Evolutionary conservation across 768 basidiomycete genomes (phyloP), one percentile per base, ranked within the genome.

Genomic region (Amanita pallidorosea): DNA sequence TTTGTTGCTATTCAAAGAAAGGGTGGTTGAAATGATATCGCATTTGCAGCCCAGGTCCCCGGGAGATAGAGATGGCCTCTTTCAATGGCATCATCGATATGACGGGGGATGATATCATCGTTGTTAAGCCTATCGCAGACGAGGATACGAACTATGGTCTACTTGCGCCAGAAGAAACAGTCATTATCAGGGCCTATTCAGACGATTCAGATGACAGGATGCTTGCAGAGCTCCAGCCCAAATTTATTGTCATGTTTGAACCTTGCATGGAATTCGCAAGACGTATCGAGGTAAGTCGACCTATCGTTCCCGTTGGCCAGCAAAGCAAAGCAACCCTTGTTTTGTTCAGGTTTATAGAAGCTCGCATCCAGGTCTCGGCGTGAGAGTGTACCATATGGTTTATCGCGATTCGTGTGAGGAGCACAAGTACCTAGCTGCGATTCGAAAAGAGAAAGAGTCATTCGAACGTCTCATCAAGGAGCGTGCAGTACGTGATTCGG

Each of bases 181-280:
- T 98, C 18, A 64, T 98, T 37, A 77, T 99, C 27, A 79, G 94
- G 3, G 77, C 88, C 1, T 99, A 92, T 60, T 83, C 87, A 0
- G 93, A 93, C 42, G 96, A 98, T 61, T 80, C 86, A 2, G 96
- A 99, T 57, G 96, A 99, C 63, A 76, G 82, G 36, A 68, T 97
- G 45, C 70, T 99, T 29, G 76, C 80, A 37, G 95, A 99, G 62
- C 72, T 98, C 7, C 74, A 85, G 53, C 96, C 96, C 2, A 80
- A 84, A 55, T 98, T 93, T 61, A 84, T 99, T 47, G 81, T 98
- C 43, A 90, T 98, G 86, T 92, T 86, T 56, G 96, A 99, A 60
- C 93, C 95, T 2, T 88, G 83, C 58, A 84, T 91, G 62, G 88
- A 95, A 47, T 99, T 97, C 58, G 79, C 97, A 34, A 74, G 96